phyloP scores from a whole-genome alignment of 768 basidiomycete genomes.

The Serendipita sp. region DNA sequence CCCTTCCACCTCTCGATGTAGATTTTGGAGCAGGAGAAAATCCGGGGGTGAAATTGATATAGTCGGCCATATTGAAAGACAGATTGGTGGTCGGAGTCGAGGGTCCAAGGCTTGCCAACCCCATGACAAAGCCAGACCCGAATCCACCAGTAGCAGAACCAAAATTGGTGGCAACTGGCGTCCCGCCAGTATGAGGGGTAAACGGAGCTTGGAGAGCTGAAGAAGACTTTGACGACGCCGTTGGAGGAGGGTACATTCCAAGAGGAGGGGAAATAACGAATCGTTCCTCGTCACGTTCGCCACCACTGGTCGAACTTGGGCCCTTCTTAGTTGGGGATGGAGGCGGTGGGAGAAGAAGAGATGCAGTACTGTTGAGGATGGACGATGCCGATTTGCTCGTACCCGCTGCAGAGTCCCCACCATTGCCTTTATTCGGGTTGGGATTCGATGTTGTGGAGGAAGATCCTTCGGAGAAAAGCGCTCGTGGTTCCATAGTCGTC shows the following conservation, averaged over 20 bases:
- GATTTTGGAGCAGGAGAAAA: not conserved
- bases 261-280: not conserved
- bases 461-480: not conserved
- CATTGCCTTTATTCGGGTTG: not conserved
- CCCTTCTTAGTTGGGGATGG: constrained; percentile 1
- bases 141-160: not conserved
- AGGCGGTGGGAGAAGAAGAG: not conserved
- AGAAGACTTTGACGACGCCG: not conserved
- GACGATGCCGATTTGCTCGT: not conserved
- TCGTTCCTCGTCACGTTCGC: not conserved
- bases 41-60: constrained; percentile 3
- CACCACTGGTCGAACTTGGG: not conserved
- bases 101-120: not conserved
- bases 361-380: not conserved
- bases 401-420: not conserved
- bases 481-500: not conserved
- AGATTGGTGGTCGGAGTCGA: not conserved
- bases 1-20: not conserved
- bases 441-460: not conserved
- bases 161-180: not conserved
- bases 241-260: not conserved
- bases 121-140: not conserved
- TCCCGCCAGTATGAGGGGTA: not conserved
- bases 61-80: not conserved
- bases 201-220: not conserved